Evolutionary conservation across 2,329 filamentous ascomycete genomes (phyloP).

Genomic region (Verticillium longisporum): DNA sequence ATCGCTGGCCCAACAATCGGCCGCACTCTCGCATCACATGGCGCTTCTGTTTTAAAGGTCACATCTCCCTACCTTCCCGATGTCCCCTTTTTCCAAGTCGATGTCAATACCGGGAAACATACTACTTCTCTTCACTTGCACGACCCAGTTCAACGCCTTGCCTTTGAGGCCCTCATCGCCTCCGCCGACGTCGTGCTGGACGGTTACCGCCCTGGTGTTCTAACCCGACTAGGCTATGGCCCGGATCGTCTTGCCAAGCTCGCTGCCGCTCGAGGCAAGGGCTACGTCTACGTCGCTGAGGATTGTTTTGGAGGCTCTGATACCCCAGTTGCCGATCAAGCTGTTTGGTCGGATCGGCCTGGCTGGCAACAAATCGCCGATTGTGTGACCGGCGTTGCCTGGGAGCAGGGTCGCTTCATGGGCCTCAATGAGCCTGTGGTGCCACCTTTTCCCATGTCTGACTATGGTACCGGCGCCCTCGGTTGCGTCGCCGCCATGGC

Average conservation of each 20-base stretch:
- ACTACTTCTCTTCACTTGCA: constrained; percentile 51
- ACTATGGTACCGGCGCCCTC: constrained; percentile 27
- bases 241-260: constrained; percentile 39
- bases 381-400: constrained; percentile 46
- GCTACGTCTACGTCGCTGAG: constrained; percentile 55
- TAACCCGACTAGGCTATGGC: constrained; percentile 52
- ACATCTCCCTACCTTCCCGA: constrained; percentile 54
- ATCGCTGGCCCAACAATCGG: constrained; percentile 62
- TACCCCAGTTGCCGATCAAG: constrained; percentile 12
- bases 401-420: constrained; percentile 46
- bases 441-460: constrained; percentile 48
- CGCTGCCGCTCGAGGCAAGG: constrained; percentile 41
- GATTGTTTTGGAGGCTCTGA: constrained; percentile 58
- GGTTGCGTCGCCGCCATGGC: constrained; percentile 24
- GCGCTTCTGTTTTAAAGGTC: constrained; percentile 61
- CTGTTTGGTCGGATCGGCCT: constrained; percentile 48
- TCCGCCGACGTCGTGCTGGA: constrained; percentile 56
- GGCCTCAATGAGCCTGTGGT: constrained; percentile 49
- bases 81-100: constrained; percentile 58
- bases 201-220: constrained; percentile 54
- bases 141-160: constrained; percentile 33
- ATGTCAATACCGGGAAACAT: constrained; percentile 59
- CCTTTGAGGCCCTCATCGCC: constrained; percentile 46
- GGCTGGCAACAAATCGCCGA: constrained; percentile 62
- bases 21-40: constrained; percentile 60